A percentile compares a stretch with the other conserved stretches of the same genome.
These are phyloP conservation scores for Leccinum subtestaceum DNA, from an alignment of 768 basidiomycete species.

Conservation along the genomic window DNA sequence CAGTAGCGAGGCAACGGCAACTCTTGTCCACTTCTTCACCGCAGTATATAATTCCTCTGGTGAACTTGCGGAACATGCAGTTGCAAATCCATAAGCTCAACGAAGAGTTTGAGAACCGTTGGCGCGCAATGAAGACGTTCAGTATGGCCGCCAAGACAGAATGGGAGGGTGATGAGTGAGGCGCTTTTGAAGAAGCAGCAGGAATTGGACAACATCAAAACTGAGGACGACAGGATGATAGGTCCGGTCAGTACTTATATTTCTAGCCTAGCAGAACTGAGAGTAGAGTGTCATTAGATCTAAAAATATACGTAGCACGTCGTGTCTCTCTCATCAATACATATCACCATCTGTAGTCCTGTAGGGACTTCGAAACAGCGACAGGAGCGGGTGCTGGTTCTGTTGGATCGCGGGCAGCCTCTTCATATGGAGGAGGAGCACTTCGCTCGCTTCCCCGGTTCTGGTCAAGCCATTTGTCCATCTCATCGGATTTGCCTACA, in stretches of 20 bases:
- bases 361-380: constrained; percentile 41
- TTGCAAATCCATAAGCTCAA: constrained; percentile 41
- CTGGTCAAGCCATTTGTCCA: constrained; percentile 97
- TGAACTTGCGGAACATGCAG: constrained; percentile 44
- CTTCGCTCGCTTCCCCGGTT: constrained; percentile 58
- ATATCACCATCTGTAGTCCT: constrained; percentile 24
- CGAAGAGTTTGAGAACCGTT: constrained; percentile 37
- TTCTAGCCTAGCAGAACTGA: constrained; percentile 35
- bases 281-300: constrained; percentile 36
- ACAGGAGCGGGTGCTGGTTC: constrained; percentile 49
- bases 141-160: neutral
- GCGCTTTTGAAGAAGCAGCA: too few species aligned
- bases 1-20: constrained; percentile 37
- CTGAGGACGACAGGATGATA: neutral
- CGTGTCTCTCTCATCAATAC: constrained; percentile 3
- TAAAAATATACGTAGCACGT: constrained; percentile 2
- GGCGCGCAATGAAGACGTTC: constrained; percentile 24
- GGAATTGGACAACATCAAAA: too few species aligned
- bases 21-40: constrained; percentile 23
- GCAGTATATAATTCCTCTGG: constrained; percentile 35
- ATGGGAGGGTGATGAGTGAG: too few species aligned
- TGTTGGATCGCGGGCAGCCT: constrained; percentile 35
- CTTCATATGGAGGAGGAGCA: constrained; percentile 65
- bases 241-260: neutral
- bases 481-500: constrained; percentile 75